Percentiles rank a stretch among this genome's conserved stretches.
Conservation (phyloP, 2,329 filamentous ascomycete species). For the Microsporum canis region DNA sequence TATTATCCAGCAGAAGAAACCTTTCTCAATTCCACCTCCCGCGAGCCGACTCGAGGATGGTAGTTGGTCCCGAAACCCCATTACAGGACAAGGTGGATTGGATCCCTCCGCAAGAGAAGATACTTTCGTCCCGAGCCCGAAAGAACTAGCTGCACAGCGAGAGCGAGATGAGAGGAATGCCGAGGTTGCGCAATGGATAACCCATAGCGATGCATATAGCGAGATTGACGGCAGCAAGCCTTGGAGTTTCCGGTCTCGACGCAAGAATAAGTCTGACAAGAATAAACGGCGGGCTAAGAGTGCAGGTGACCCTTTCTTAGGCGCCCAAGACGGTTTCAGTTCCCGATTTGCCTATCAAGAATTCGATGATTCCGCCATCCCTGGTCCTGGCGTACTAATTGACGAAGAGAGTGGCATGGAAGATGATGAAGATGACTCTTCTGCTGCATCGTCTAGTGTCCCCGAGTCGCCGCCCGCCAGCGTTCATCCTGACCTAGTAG, state of each 20-base stretch:
- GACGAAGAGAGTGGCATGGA: conserved; percentile 31
- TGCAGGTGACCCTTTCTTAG: conserved; percentile 24
- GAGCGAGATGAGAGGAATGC: conserved; percentile 41
- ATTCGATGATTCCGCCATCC: conserved; percentile 33
- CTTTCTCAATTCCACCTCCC: conserved; percentile 15
- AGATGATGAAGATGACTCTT: conserved; percentile 25
- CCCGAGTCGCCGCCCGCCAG: conserved; percentile 21
- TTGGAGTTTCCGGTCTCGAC: conserved; percentile 12
- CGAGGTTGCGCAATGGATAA: conserved; percentile 45
- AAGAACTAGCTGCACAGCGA: conserved; percentile 40
- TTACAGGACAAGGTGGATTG: conserved; percentile 36
- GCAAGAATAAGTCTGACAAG: conserved; percentile 16
- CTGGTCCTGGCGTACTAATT: conserved; percentile 41
- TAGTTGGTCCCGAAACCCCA: conserved; percentile 33
- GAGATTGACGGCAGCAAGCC: conserved; percentile 23
- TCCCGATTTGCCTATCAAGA: conserved; percentile 9
- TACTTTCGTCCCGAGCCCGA: conserved; percentile 37
- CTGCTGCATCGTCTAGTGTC: conserved; percentile 19
- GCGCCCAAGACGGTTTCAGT: background rate
- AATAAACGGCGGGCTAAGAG: conserved; percentile 39
- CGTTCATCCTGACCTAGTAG: conserved; percentile 20
- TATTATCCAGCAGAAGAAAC: conserved; percentile 5
- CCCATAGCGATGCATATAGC: conserved; percentile 39
- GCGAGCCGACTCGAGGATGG: conserved; percentile 34
- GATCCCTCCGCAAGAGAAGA: conserved; percentile 37